Evolutionary conservation across 2,329 filamentous ascomycete species (phyloP).

Genomic region (Tolypocladium paradoxum): DNA sequence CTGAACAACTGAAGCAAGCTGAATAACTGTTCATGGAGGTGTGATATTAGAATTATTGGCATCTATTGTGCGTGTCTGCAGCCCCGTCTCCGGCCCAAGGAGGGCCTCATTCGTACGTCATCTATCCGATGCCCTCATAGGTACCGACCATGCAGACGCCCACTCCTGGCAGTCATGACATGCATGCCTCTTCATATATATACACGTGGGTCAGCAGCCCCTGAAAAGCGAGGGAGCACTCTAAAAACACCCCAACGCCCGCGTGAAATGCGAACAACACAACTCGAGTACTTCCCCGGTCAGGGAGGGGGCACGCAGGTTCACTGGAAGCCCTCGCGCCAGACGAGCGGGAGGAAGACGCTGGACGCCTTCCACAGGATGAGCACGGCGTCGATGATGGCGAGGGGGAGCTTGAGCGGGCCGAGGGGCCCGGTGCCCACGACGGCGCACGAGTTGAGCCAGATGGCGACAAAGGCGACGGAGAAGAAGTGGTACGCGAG

Average conservation of each 20-base stretch:
- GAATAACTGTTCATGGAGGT: background rate
- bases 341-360: constrained; percentile 76
- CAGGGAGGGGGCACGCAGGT: background rate
- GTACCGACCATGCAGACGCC: background rate
- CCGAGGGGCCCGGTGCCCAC: constrained; percentile 21
- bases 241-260: background rate
- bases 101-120: background rate
- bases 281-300: too few species aligned
- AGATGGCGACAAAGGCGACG: constrained; percentile 82
- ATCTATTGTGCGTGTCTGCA: background rate
- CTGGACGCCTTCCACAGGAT: constrained; percentile 73
- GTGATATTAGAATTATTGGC: background rate
- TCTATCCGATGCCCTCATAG: background rate
- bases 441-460: constrained; percentile 39
- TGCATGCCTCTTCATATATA: background rate
- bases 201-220: background rate
- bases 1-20: background rate
- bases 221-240: background rate
- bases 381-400: constrained; percentile 52
- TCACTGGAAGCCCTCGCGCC: constrained; percentile 44
- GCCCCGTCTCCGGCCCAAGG: background rate
- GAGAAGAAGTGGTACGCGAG: constrained; percentile 91
- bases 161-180: background rate
- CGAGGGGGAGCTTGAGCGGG: constrained; percentile 43
- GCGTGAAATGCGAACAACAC: background rate